These are phyloP conservation scores for Oryza australiensis DNA, from an alignment of 176 grass and related monocot species.

Conservation along the genomic window DNA sequence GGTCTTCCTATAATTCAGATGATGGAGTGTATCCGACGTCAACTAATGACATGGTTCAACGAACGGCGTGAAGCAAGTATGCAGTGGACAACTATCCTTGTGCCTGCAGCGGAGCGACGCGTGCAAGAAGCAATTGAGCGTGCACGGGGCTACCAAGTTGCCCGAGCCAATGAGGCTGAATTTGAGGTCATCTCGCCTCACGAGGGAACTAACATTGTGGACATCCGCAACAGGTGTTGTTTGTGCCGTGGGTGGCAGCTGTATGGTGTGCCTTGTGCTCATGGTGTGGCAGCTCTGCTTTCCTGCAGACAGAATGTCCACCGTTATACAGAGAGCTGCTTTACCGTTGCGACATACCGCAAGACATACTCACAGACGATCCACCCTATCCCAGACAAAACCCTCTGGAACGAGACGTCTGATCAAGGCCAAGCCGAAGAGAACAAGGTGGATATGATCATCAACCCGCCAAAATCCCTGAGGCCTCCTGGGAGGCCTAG, in stretches of 20 bases:
- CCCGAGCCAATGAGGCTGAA: slow-evolving; percentile 82
- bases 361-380: slow-evolving; percentile 95
- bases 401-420: slow-evolving; percentile 62
- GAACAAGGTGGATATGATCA: slow-evolving; percentile 45
- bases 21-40: slow-evolving; percentile 88
- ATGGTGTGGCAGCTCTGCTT: slow-evolving; percentile 86
- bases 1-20: slow-evolving; percentile 92
- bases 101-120: slow-evolving; percentile 62
- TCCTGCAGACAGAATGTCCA: slow-evolving; percentile 97
- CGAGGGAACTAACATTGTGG: slow-evolving; percentile 81
- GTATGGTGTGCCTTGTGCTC: slow-evolving; percentile 82
- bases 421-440: slow-evolving; percentile 46
- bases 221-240: slow-evolving; percentile 91
- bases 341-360: slow-evolving; percentile 80
- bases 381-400: slow-evolving; percentile 93
- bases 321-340: slow-evolving; percentile 91
- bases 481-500: slow-evolving; percentile 72
- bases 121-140: slow-evolving; percentile 90
- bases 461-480: slow-evolving; percentile 80
- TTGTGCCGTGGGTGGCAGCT: slow-evolving; percentile 96
- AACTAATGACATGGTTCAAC: slow-evolving; percentile 97
- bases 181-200: slow-evolving; percentile 88
- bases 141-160: slow-evolving; percentile 84
- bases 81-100: slow-evolving; percentile 87
- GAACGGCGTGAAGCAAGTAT: slow-evolving; percentile 89